Evolutionary conservation across 495 filamentous ascomycete genomes (phyloP), one percentile per base, ranked within the genome.

Genomic region (Trypethelium eluteriae): DNA sequence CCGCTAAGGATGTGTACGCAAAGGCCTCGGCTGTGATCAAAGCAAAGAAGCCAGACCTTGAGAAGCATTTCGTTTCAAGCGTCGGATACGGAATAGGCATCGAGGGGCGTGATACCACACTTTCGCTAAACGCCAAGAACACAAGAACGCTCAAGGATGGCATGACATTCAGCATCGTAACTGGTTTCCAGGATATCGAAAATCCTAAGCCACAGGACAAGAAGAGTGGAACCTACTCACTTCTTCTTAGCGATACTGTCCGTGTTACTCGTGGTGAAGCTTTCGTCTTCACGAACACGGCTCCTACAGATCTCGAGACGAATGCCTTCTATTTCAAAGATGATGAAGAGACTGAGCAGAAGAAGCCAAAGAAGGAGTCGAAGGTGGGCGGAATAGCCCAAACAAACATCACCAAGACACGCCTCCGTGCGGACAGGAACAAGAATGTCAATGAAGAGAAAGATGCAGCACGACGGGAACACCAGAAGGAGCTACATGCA

Each of bases 281-380:
- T 6, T 85, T 89, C 7, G 86, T 96, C 38, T 98, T 98, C 77
- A 99, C 95, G 41, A 92, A 90, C 64, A 91, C 94, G 70, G 93
- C 92, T 3, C 86, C 93, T 7, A 86, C 88, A 41, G 93, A 97
- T 71, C 85, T 93, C 69, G 93, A 96, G 70, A 90, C 91, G 0
- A 89, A 91, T 2, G 94, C 92, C 0, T 98, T 98, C 79, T 98
- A 96, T 79, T 98, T 98, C 79, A 94, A 95, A 72, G 92, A 79
- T n/a, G 78, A 81, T 25, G 81, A 80, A 59, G 74, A 88, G 69
- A 81, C 84, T 25, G 72, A 78, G 32, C 85, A 86, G 72, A 88
- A 91, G 71, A 96, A 95, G 75, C 83, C 89, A 70, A 92, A 92
- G 81, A 86, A 85, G 71, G 93, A 96, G 68, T 81, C 87, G 0